Base-by-base conservation (phyloP, 2,329 filamentous ascomycete species). In the Fonsecaea multimorphosa region DNA sequence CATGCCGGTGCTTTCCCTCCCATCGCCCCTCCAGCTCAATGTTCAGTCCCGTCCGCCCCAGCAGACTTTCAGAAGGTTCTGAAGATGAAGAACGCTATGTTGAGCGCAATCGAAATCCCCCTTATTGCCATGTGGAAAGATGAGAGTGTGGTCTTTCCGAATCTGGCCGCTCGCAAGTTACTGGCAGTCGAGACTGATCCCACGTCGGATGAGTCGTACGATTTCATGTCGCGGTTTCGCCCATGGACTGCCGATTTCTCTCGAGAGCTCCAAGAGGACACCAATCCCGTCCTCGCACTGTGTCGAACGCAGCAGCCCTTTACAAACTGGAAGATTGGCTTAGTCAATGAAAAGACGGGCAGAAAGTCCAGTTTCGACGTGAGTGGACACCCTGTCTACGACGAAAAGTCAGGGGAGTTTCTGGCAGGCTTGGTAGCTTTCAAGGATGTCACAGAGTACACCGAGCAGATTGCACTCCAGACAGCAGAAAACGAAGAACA, bases 81-180 rank as follows among this genome's bases (percentile, higher is more conserved):
- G 7, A 82, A 88, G 58, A 86, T 94, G 80, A 93, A 93, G 75
- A 90, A 93, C 74, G 90, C 90, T 0, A 82, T 93, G 22, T 79
- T 94, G 6, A 90, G 92, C 73, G 91, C 87, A 44, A 91, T 91
- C 29, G 85, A 87, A 67, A 87, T 91, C 74, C 91, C 91, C 0
- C 89, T 92, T 24, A 80, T 93, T 52, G 89, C 89, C 27, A 91
- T 93, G 87, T 93, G 91, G 91, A 90, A 89, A 73, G 91, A 94
- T 70, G 87, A 89, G 60, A 89, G 86, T 55, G 87, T 92, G 54
- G 88, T 86, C 0, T 87, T 92, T 51, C 88, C 90, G 3, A 94
- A 94, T 73, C 86, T 85, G 70, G 89, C 89, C 3, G 85, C 85
- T 12, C 79, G 84, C 12, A 76, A 78, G 3, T 76, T 89, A n/a